phyloP scores from a whole-genome alignment of 805 yeast species.

The Candida ovalis region DNA sequence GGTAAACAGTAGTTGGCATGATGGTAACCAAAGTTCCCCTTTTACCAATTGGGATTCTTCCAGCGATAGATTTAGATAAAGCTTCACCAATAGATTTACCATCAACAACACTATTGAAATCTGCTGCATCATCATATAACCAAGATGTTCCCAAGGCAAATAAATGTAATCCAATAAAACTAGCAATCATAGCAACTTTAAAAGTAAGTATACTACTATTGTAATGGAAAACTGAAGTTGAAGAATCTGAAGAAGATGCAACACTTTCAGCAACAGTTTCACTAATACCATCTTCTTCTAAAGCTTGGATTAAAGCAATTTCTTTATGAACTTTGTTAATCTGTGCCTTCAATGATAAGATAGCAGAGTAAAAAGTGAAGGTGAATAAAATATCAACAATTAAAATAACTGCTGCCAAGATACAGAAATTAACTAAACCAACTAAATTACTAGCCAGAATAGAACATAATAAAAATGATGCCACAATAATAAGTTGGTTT shows the following conservation, averaged over 20 bases:
- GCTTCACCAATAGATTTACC: constrained; percentile 23
- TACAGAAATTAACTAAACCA: constrained; percentile 77
- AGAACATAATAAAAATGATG: constrained; percentile 65
- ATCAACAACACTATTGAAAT: constrained; percentile 21
- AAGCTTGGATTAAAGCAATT: constrained; percentile 67
- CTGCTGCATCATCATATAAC: constrained; percentile 49
- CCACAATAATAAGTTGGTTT: constrained; percentile 71
- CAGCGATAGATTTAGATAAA: constrained; percentile 39
- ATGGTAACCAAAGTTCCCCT: constrained; percentile 51
- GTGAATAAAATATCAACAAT: constrained; percentile 68
- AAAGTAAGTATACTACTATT: constrained; percentile 46
- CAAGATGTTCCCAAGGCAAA: constrained; percentile 70
- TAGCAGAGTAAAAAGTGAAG: constrained; percentile 78
- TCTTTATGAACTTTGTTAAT: constrained; percentile 82
- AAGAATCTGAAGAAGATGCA: constrained; percentile 35
- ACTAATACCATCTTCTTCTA: constrained; percentile 91
- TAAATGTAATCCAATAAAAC: constrained; percentile 59
- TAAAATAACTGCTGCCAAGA: constrained; percentile 66
- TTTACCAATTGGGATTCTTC: constrained; percentile 41
- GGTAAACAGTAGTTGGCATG: constrained; percentile 52
- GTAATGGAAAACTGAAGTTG: constrained; percentile 30
- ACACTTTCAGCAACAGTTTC: constrained; percentile 71
- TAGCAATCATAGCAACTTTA: constrained; percentile 56
- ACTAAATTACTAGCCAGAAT: constrained; percentile 62
- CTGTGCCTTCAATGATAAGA: constrained; percentile 83